Evolutionary conservation across 2,329 filamentous ascomycete genomes (phyloP), one percentile per base, ranked within the genome.

Genomic region (Colletotrichum aenigma): DNA sequence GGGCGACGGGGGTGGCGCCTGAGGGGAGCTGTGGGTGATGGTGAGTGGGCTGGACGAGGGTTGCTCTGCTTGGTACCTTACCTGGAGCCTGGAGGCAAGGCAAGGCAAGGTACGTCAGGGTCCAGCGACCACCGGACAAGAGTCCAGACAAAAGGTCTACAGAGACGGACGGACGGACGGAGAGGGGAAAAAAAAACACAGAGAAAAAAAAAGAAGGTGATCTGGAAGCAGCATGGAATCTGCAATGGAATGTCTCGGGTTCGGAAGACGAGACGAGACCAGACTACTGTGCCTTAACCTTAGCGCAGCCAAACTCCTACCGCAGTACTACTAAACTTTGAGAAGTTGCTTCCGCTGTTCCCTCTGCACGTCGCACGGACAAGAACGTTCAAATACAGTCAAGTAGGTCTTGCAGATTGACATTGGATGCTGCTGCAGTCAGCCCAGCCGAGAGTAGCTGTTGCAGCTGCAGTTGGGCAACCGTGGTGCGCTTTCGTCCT

Each of bases 141-240:
- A 36, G 7, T 36, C 3, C 34, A 16, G 3, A 43, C 8, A 38
- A 18, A 43, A 18, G 10, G 38, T 43, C 38, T n/a, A 43, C 38
- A 43, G 65, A 55, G 43, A 55, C 18, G n/a, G 62, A 16, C 7
- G 30, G 38, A 52, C 26, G n/a, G 36, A 60, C 34, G 15, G 34
- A 36, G 34, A 36, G 34, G 3, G 55, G 30, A 21, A n/a, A 32
- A 16, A 56, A 62, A 36, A 16, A 16, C 5, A n/a, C n/a, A n/a
- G n/a, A 64, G 28, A 21, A 12, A 24, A n/a, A 62, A 74, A 68
- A 38, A 48, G 12, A 66, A 67, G 55, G 67, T 75, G 70, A 75
- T 75, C 73, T 75, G 56, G 73, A 75, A 75, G 43, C 38, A 66
- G 26, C 28, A 36, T 67, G 43, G 69, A 75, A 75, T 30, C 12